A percentile compares a stretch with the other conserved stretches of the same genome.
phyloP scores from a whole-genome alignment of 768 basidiomycete genomes.

The Lactarius akahatsu region DNA sequence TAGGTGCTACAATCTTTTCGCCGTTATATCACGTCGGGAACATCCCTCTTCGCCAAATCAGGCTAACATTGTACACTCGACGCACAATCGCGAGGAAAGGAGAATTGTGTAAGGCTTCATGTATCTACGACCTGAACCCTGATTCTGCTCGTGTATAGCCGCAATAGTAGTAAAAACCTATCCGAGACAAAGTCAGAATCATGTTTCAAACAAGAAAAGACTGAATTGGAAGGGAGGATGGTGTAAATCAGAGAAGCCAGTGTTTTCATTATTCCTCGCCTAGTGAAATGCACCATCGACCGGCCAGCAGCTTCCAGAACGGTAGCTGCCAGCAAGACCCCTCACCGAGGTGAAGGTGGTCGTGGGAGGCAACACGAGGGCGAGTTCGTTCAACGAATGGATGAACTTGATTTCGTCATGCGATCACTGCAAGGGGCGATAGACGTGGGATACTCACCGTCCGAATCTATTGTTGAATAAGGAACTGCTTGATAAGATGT shows the following conservation, averaged over 20 bases:
- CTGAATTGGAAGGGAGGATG: not conserved
- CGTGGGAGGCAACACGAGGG: slow-evolving; percentile 8
- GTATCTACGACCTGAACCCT: not conserved
- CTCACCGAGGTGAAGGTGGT: slow-evolving; percentile 20
- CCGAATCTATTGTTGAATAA: not conserved
- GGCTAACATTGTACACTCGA: not conserved
- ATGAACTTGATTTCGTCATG: slow-evolving; percentile 31
- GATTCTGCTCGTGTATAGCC: not conserved
- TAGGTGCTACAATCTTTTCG: not conserved
- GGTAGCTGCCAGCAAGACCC: slow-evolving; percentile 18
- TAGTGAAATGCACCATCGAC: slow-evolving; percentile 7
- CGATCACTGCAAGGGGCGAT: not conserved
- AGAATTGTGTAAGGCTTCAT: not conserved
- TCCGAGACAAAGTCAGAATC: slow-evolving; percentile 8
- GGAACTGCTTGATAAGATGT: not conserved
- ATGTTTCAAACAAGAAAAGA: not conserved
- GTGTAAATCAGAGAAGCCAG: slow-evolving; percentile 29
- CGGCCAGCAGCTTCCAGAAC: slow-evolving; percentile 26
- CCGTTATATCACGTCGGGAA: not conserved
- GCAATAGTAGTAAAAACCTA: slow-evolving; percentile 1
- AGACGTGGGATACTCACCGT: slow-evolving; percentile 11
- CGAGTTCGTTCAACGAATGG: slow-evolving; percentile 31
- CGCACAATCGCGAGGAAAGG: not conserved
- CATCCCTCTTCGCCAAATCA: not conserved
- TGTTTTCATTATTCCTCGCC: slow-evolving; percentile 28